Evolutionary conservation across 1,284 basidiomycete genomes (phyloP), one percentile per base, ranked within the genome.

Genomic region (Boletus albobrunnescens): DNA sequence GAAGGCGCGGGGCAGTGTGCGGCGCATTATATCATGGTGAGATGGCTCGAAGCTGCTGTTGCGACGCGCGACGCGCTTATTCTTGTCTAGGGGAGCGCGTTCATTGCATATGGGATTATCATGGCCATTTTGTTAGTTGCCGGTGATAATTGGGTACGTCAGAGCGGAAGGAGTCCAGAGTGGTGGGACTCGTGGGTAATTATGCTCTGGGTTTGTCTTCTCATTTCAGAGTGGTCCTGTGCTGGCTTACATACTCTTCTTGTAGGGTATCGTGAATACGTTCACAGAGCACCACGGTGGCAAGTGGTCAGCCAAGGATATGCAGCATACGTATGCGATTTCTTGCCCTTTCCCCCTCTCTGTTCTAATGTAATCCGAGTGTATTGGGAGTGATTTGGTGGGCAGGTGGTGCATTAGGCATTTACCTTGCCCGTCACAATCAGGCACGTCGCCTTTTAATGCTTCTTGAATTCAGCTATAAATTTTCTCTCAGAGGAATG

Each of bases 141-240:
- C 7, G 94, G 94, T 5, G 89, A 91, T 49, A 74, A 73, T 13
- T 97, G 93, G 91, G 74, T 95, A 2, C 76, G 80, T 52, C 71
- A 80, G 32, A 84, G 73, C 41, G 81, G 81, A 24, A 74, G 75
- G 43, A 87, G 83, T 61, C 94, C 94, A 51, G 94, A 97, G 61
- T 94, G 84, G 80, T 85, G 91, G 74, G 94, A 96, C 67, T 89
- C 84, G 13, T 87, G 83, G 75, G 83, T 95, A 14, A 95, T 96
- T 53, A 85, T 84, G 68, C 69, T 86, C 26, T 95, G 92, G 93
- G 88, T 89, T 60, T 47, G 84, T 71, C 8, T 22, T 16, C 11
- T 7, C 10, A 11, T 17, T 28, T 41, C 16, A 42, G 22, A 14
- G 17, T 10, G 1, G 7, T 4, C n/a, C n/a, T 3, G 22, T 36